Percentiles rank a stretch among this genome's conserved stretches.
These are phyloP conservation scores for Cyclotella choctawhatcheeana DNA, from an alignment of 108 stramenopile genomes.

Conservation along the genomic window DNA sequence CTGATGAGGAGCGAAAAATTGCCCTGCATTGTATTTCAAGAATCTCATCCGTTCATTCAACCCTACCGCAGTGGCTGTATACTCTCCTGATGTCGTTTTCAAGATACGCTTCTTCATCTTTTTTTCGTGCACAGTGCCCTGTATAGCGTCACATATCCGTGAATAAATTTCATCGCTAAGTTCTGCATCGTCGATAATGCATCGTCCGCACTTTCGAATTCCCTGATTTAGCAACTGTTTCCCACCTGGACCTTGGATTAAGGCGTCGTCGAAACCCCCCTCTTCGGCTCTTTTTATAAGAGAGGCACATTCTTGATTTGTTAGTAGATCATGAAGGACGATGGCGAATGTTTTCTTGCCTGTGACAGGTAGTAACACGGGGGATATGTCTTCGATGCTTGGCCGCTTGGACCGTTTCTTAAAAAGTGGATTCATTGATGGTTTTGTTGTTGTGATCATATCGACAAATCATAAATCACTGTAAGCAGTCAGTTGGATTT, in stretches of 20 bases:
- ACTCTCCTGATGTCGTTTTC: neutral
- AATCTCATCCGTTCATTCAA: conserved; percentile 34
- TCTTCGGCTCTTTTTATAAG: conserved; percentile 19
- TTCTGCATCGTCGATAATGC: conserved; percentile 20
- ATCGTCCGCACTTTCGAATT: conserved; percentile 14
- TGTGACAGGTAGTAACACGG: conserved; percentile 7
- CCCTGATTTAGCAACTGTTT: conserved; percentile 2
- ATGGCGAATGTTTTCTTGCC: conserved; percentile 13
- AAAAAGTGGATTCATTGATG: too few species aligned
- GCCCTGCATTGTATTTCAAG: conserved; percentile 20
- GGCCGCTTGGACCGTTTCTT: neutral
- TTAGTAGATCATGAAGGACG: conserved; percentile 15
- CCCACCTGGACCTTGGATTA: conserved; percentile 6
- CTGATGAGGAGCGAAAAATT: conserved; percentile 33
- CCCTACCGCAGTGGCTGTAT: conserved; percentile 27
- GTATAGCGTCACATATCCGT: conserved; percentile 11
- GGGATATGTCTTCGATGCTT: conserved; percentile 13
- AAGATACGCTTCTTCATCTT: neutral
- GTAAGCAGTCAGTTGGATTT: too few species aligned
- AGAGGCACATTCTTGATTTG: conserved; percentile 13
- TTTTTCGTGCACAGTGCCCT: conserved; percentile 16
- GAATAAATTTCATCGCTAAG: conserved; percentile 9
- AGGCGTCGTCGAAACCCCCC: conserved; percentile 19
- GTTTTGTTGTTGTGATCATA: too few species aligned
- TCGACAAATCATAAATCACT: too few species aligned